Base-by-base conservation (phyloP, 176 grass and related monocot genomes). In the Musa acuminata region DNA sequence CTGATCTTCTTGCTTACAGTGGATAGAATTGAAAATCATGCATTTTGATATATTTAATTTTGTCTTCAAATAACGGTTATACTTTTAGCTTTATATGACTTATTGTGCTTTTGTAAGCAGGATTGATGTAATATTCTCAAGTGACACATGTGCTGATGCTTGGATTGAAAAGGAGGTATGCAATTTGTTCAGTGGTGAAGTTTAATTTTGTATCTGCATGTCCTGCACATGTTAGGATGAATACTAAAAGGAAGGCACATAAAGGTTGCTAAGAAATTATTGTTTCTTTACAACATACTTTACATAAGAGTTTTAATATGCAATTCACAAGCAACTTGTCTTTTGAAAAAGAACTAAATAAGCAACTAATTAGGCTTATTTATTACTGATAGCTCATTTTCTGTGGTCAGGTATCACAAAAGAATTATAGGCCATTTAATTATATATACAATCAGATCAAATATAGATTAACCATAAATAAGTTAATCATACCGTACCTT, bases 151-250 rank as follows among this genome's bases (percentile, higher is more conserved):
- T 79, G 90, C 94, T 68, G 94, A 93, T 80, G 87, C 84, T 74
- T 98, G 95, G 95, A 98, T 98, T 48, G 81, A 91, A 72, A 91
- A 86, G 81, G 90, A 93, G 88, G 94, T 98, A 86, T 51, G 26
- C 16, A 52, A 72, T 78, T 70, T 50, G 5, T 10, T 19, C 4
- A 3, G 8, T 20, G 9, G 43, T 50, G 19, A 70, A n/a, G 8
- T 70, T 51, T 49, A 7, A 9, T 16, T 49, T 16, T 69, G 14
- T 72, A 51, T 69, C 35, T 78, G 76, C 43, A 79, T 80, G 23
- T 74, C 50, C 8, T 57, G 54, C 29, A 80, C 51, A 77, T 70
- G 19, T 49, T 74, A 80, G 29, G 48, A 75, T 80, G 35, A 43
- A 43, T 43, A 6, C 35, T 43, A 43, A 43, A 43, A 43, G 35